Percentiles rank a stretch among this genome's conserved stretches.
Conservation (phyloP, 2,329 filamentous ascomycete genomes). For the Botrytis fabae region DNA sequence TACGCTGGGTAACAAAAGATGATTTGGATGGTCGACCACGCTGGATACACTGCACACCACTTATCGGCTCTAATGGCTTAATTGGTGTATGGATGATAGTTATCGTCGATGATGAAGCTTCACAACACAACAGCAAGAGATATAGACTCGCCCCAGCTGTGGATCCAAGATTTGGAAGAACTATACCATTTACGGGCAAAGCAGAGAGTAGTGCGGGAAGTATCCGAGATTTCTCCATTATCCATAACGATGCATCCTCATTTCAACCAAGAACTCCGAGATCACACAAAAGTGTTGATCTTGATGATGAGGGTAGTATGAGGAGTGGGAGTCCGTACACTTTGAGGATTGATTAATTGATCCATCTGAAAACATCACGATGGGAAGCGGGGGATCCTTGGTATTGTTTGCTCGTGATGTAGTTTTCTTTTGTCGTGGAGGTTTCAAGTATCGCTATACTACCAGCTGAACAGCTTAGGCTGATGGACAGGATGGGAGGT, state of each 20-base stretch:
- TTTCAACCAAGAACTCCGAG: neutral
- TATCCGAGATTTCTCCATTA: constrained; percentile 35
- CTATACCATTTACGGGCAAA: constrained; percentile 16
- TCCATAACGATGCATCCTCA: constrained; percentile 25
- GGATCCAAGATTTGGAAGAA: constrained; percentile 36
- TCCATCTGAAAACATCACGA: neutral
- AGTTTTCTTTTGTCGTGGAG: neutral
- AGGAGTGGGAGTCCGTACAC: constrained; percentile 34
- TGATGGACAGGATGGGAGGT: neutral
- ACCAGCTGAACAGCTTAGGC: neutral
- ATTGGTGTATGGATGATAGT: constrained; percentile 81
- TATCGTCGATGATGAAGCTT: constrained; percentile 63
- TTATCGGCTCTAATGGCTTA: constrained; percentile 64
- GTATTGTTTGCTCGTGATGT: neutral
- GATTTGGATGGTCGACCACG: constrained; percentile 57
- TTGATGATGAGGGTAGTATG: constrained; percentile 23
- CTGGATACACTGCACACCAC: constrained; percentile 77
- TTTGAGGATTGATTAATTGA: constrained; percentile 31
- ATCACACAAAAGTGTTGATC: constrained; percentile 25
- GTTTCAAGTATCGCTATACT: neutral
- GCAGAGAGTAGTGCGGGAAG: constrained; percentile 28
- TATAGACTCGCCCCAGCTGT: constrained; percentile 39
- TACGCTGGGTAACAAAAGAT: constrained; percentile 63
- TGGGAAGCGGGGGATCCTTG: neutral
- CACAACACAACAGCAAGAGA: constrained; percentile 24